Base-by-base conservation (phyloP, 768 basidiomycete species). In the Rubroboletus pulcherrimus region DNA sequence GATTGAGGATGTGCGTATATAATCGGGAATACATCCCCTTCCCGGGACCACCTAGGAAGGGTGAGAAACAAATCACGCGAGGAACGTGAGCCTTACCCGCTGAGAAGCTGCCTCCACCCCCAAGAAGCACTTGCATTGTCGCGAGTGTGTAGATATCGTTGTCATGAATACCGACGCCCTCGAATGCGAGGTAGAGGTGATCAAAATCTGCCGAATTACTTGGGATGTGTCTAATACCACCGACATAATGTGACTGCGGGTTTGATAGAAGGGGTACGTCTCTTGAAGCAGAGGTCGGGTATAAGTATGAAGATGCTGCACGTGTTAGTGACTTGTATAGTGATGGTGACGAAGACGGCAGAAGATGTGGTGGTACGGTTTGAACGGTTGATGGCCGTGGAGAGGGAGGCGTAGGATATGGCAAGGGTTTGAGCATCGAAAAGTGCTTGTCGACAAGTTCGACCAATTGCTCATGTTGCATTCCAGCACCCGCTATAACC, bases 11-110 rank as follows among this genome's bases (percentile, higher is more conserved):
- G 68, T 93, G 86, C 10, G 93, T 96, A 76, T 98, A 98, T 30
- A 98, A 75, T 26, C 96, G 87, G 34, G 94, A 93, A 78, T 97
- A 98, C 96, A 98, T 98, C 64, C 96, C 96, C 76, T 98, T 98
- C 15, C 96, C 96, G 3, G 96, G 96, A 4, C 96, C 96, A 60
- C 96, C 93, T 81, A 63, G 4, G 7, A 24, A 49, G 48, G 37
- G 50, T 62, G 51, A 53, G 58, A 55, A 38, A 33, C 19, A 5
- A 34, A 30, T 43, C 48, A 50, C 42, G 7, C 21, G 33, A 46
- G 15, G 19, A 50, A 41, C 3, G 15, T 34, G 7, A 35, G 9
- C 59, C 76, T 39, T 63, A 85, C 85, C 91, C 15, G 96, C 96
- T 35, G 94, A 97, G 79, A 99, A 99, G 69, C 87, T 91, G 17